Percentiles rank a stretch among this genome's conserved stretches.
Conservation (phyloP, 768 basidiomycete genomes). For the Exidia glandulosa region DNA sequence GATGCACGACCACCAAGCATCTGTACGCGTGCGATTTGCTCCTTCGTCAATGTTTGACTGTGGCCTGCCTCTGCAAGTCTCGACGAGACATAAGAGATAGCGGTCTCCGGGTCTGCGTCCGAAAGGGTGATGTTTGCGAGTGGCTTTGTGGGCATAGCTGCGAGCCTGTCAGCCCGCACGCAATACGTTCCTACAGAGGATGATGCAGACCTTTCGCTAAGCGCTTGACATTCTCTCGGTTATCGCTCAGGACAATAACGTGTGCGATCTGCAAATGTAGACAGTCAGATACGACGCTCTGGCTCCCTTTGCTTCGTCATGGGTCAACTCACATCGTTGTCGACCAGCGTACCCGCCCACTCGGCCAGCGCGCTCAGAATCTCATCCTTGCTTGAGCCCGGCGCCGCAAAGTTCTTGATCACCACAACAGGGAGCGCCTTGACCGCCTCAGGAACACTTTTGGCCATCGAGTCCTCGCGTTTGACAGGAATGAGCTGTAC, state of each 20-base stretch:
- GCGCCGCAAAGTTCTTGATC: conserved; percentile 65
- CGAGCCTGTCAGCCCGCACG: background rate
- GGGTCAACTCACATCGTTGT: conserved; percentile 64
- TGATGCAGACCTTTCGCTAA: conserved; percentile 77
- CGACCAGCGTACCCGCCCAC: conserved; percentile 76
- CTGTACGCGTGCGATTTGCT: conserved; percentile 50
- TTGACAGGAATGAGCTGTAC: background rate
- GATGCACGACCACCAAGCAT: conserved; percentile 84
- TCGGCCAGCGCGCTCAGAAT: conserved; percentile 63
- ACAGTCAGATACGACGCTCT: too few relatives aligned
- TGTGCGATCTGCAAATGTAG: conserved; percentile 70
- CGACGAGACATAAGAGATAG: conserved; percentile 69
- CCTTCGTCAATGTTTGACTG: conserved; percentile 34
- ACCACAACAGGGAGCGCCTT: conserved; percentile 74
- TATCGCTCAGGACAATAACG: conserved; percentile 84
- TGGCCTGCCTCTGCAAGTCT: conserved; percentile 52
- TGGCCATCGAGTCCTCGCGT: background rate
- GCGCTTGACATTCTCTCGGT: conserved; percentile 76
- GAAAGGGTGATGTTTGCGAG: conserved; percentile 66
- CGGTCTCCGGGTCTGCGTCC: conserved; percentile 75
- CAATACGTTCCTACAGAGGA: background rate
- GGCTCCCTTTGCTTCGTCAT: too few relatives aligned
- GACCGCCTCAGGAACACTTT: conserved; percentile 25
- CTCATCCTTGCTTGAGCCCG: conserved; percentile 50
- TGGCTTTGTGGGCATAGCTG: conserved; percentile 78